Evolutionary conservation across 805 yeast genomes (phyloP).

Genomic region (Sugiyamaella boreocaroliniensis): DNA sequence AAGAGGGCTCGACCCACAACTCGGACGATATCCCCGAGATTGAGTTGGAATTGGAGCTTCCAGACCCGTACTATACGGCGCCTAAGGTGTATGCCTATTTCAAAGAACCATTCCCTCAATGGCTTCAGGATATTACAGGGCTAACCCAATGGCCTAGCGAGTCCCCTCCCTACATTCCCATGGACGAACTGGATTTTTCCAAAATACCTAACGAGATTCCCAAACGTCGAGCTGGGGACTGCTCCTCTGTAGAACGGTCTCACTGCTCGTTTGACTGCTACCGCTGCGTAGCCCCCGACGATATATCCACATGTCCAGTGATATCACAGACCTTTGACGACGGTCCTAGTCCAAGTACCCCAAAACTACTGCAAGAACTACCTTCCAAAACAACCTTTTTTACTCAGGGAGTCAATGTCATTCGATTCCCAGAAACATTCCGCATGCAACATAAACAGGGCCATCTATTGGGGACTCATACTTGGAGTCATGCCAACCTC

Average conservation of each 20-base stretch:
- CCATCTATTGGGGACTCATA: conserved; percentile 80
- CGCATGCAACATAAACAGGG: conserved; percentile 49
- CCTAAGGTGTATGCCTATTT: conserved; percentile 4
- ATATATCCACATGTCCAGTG: conserved; percentile 63
- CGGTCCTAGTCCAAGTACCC: conserved; percentile 79
- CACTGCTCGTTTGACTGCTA: conserved; percentile 83
- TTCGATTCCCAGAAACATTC: conserved; percentile 70
- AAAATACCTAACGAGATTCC: conserved; percentile 43
- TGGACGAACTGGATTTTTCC: conserved; percentile 51
- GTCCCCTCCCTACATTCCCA: conserved; percentile 82
- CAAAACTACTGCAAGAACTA: conserved; percentile 49
- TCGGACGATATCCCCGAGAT: background rate
- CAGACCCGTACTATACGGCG: background rate
- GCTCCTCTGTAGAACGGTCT: conserved; percentile 43
- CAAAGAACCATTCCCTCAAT: conserved; percentile 58
- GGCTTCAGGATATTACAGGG: conserved; percentile 75
- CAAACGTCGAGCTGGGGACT: conserved; percentile 39
- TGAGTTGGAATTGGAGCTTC: background rate
- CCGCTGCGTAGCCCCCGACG: conserved; percentile 70
- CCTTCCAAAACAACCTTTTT: conserved; percentile 66
- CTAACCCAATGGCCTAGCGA: conserved; percentile 74
- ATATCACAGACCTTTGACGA: conserved; percentile 91
- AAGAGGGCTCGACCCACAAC: too few relatives aligned
- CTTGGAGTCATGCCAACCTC: conserved; percentile 86
- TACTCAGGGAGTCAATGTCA: conserved; percentile 75